A percentile compares a stretch with the other conserved stretches of the same genome.
phyloP scores from a whole-genome alignment of 768 basidiomycete species.

The Austroboletus eburneus region DNA sequence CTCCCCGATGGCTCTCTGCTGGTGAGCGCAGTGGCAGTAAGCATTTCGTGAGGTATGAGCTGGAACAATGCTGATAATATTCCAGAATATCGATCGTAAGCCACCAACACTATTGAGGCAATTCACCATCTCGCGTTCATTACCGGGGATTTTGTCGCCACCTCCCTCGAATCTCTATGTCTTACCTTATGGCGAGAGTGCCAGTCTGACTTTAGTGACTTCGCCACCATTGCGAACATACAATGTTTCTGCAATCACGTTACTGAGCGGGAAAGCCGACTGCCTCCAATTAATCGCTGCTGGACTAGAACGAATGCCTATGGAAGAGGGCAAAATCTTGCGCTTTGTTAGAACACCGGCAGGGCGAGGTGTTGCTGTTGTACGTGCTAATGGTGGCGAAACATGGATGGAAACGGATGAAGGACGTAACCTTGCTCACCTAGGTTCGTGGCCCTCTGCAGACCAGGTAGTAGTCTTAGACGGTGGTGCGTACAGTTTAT shows the following conservation, averaged over 20 bases:
- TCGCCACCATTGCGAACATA: constrained; percentile 64
- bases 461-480: constrained; percentile 71
- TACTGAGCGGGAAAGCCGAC: constrained; percentile 58
- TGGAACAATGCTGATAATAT: constrained; percentile 4
- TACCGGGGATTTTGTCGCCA: constrained; percentile 43
- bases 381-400: constrained; percentile 59
- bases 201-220: constrained; percentile 54
- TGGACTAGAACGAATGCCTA: constrained; percentile 35
- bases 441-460: constrained; percentile 49
- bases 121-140: constrained; percentile 66
- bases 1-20: constrained; percentile 70
- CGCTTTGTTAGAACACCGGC: constrained; percentile 76
- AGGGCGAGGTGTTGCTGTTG: constrained; percentile 67
- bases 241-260: constrained; percentile 51
- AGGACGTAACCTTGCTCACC: constrained; percentile 46
- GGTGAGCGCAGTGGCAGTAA: constrained; percentile 68
- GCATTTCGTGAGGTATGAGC: constrained; percentile 21
- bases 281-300: constrained; percentile 45
- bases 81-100: constrained; percentile 81
- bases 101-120: constrained; percentile 81
- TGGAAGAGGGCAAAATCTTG: constrained; percentile 51
- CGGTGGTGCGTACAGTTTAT: constrained; percentile 42
- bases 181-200: constrained; percentile 44
- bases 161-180: constrained; percentile 51
- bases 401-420: constrained; percentile 53